These are phyloP conservation scores for Microdochium nivale DNA, from an alignment of 2,329 filamentous ascomycete species.

Conservation along the genomic window DNA sequence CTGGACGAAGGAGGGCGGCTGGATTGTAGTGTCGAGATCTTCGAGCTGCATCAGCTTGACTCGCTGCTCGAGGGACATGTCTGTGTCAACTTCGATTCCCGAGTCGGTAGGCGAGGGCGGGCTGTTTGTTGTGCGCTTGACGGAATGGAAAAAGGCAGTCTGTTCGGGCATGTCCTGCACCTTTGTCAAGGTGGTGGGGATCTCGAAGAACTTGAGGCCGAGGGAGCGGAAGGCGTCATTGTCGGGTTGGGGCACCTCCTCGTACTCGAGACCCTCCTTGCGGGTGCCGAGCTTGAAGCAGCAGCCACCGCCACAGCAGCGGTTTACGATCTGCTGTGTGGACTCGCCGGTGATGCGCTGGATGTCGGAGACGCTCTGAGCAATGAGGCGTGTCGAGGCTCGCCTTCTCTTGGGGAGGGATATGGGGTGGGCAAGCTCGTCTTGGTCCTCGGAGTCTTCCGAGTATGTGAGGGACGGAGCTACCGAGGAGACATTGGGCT, in stretches of 20 bases:
- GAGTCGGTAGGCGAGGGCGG: constrained; percentile 40
- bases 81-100: constrained; percentile 32
- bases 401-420: constrained; percentile 45
- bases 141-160: constrained; percentile 60
- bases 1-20: constrained; percentile 84
- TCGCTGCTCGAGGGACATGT: constrained; percentile 18
- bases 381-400: constrained; percentile 61
- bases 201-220: constrained; percentile 63
- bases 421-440: constrained; percentile 35
- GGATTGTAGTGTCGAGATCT: constrained; percentile 47
- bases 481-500: constrained; percentile 36
- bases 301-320: constrained; percentile 58
- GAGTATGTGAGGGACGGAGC: constrained; percentile 57
- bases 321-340: constrained; percentile 50
- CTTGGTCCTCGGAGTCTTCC: constrained; percentile 50
- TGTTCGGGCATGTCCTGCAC: constrained; percentile 65
- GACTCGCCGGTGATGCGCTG: constrained; percentile 57
- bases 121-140: constrained; percentile 28
- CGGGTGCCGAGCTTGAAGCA: constrained; percentile 42
- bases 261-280: constrained; percentile 39
- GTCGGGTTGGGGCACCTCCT: constrained; percentile 54
- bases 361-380: constrained; percentile 53
- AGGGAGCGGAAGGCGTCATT: constrained; percentile 80
- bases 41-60: constrained; percentile 25
- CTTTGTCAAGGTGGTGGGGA: constrained; percentile 66